These are phyloP conservation scores for Solanum hybrid DNA, from an alignment of 305 asterid genomes.

Conservation along the genomic window DNA sequence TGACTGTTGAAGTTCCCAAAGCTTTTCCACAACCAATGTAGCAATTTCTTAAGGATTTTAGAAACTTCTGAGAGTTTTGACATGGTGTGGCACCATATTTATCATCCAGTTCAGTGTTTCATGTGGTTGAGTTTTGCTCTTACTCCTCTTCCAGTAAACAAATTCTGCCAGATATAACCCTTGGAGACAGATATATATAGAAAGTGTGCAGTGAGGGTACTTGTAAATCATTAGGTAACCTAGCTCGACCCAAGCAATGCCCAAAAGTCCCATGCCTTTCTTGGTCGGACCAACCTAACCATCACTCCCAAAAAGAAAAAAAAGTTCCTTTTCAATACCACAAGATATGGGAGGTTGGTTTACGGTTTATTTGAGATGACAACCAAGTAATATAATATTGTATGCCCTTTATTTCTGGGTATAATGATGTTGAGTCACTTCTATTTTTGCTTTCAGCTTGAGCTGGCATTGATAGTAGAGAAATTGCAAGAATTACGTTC, in stretches of 20 bases:
- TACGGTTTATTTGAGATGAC: neutral
- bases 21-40: neutral
- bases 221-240: neutral
- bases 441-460: constrained; percentile 52
- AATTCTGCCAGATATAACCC: neutral
- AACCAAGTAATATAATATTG: neutral
- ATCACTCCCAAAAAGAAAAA: neutral
- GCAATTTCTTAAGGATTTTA: neutral
- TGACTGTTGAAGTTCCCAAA: neutral
- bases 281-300: neutral
- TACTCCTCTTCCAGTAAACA: neutral
- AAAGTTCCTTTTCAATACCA: neutral
- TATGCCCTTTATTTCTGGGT: neutral
- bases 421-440: neutral
- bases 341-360: neutral
- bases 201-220: neutral
- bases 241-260: neutral
- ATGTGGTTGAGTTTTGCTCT: neutral
- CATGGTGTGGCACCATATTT: neutral
- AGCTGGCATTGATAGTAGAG: constrained; percentile 84
- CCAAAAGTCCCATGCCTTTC: neutral
- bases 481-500: constrained; percentile 90
- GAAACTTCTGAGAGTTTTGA: neutral
- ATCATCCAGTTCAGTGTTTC: neutral
- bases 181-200: neutral